Percentiles rank a stretch among this genome's conserved stretches.
Evolutionary conservation across 2,329 filamentous ascomycete genomes (phyloP).

Genomic region (Colletotrichum lupini): DNA sequence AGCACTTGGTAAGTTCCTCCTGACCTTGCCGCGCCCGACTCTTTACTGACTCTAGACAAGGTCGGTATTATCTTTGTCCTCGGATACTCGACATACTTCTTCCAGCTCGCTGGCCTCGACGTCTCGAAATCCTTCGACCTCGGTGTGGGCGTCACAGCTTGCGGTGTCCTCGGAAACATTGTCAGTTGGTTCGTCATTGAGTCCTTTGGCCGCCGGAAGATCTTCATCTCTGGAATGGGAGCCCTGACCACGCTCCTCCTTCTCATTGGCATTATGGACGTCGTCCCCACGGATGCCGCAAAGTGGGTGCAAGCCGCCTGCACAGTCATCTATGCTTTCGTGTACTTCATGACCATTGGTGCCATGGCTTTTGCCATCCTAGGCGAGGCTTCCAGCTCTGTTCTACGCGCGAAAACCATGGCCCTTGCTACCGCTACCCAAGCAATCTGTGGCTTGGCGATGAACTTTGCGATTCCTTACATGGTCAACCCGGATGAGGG

Average conservation of each 20-base stretch:
- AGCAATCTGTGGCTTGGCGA: slow-evolving; percentile 48
- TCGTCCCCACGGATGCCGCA: slow-evolving; percentile 51
- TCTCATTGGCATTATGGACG: slow-evolving; percentile 57
- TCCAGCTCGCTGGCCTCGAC: slow-evolving; percentile 55
- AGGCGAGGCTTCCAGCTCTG: slow-evolving; percentile 60
- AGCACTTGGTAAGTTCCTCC: slow-evolving; percentile 73
- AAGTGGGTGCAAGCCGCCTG: slow-evolving; percentile 61
- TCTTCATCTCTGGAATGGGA: slow-evolving; percentile 54
- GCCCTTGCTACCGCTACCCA: slow-evolving; percentile 55
- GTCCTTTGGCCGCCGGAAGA: slow-evolving; percentile 53
- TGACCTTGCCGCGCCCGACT: slow-evolving; percentile 33
- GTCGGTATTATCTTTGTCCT: slow-evolving; percentile 44
- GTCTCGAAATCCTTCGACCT: slow-evolving; percentile 50
- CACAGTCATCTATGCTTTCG: slow-evolving; percentile 53
- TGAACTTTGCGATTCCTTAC: slow-evolving; percentile 42
- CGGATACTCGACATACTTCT: slow-evolving; percentile 70
- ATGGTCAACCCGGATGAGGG: slow-evolving; percentile 42
- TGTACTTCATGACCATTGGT: slow-evolving; percentile 50
- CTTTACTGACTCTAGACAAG: neutral
- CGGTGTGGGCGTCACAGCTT: slow-evolving; percentile 51
- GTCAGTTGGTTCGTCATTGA: slow-evolving; percentile 52
- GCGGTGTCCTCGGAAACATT: slow-evolving; percentile 54
- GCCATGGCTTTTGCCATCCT: slow-evolving; percentile 58
- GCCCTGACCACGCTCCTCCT: slow-evolving; percentile 51
- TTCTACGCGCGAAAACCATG: slow-evolving; percentile 56